Evolutionary conservation across 192 early-diverging fungal genomes (phyloP).

Genomic region (Coemansia sp.): DNA sequence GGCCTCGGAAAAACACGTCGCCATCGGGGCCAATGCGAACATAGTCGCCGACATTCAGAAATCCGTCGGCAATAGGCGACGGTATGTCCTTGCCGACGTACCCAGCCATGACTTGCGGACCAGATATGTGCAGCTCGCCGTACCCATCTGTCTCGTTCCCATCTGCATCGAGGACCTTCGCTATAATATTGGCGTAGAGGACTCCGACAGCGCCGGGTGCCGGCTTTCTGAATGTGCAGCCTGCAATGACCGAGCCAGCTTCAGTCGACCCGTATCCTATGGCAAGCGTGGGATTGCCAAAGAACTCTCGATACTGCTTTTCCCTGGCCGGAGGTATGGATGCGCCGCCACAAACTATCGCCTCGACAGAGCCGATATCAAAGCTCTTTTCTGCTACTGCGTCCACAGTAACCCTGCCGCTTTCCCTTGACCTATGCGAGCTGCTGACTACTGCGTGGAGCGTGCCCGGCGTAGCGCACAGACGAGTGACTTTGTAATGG

Average conservation of each 20-base stretch:
- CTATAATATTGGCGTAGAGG: constrained; percentile 29
- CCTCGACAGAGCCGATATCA: constrained; percentile 21
- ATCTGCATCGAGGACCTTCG: constrained; percentile 42
- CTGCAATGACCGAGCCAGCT: constrained; percentile 19
- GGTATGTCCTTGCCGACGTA: constrained; percentile 74
- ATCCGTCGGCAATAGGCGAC: constrained; percentile 65
- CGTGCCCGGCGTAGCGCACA: constrained; percentile 19
- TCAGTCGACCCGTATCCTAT: constrained; percentile 42
- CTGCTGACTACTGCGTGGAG: constrained; percentile 13
- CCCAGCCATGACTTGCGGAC: constrained; percentile 80
- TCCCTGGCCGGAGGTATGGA: constrained; percentile 12
- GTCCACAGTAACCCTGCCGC: not conserved
- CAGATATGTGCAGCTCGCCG: constrained; percentile 81
- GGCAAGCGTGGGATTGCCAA: constrained; percentile 14
- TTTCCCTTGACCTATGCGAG: constrained; percentile 7
- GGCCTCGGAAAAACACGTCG: constrained; percentile 60
- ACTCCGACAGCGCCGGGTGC: constrained; percentile 31
- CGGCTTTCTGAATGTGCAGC: constrained; percentile 9
- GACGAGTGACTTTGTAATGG: constrained; percentile 6
- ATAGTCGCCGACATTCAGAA: constrained; percentile 77
- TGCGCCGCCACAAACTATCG: constrained; percentile 37
- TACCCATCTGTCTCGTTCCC: constrained; percentile 59
- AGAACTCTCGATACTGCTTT: constrained; percentile 15
- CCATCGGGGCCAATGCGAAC: constrained; percentile 61
- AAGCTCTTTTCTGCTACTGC: not conserved